These are phyloP conservation scores for Calonectria honghensis DNA, from an alignment of 2,329 filamentous ascomycete genomes.

Conservation along the genomic window DNA sequence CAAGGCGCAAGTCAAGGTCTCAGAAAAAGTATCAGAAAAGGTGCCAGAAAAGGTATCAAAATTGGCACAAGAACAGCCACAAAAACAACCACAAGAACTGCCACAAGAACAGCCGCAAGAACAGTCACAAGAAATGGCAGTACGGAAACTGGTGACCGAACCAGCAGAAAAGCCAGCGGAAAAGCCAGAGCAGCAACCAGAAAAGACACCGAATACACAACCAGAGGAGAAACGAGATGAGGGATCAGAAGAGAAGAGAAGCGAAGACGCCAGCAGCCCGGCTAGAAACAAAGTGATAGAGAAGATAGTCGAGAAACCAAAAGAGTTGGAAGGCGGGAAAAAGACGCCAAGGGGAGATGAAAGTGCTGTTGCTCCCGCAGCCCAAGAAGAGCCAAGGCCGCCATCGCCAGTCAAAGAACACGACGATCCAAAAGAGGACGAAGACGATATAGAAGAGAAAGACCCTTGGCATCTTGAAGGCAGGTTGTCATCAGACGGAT, in stretches of 20 bases:
- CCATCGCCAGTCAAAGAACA: not conserved
- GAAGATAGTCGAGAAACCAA: not conserved
- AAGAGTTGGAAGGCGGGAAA: not conserved
- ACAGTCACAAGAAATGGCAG: not conserved
- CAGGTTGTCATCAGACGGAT: constrained; percentile 8
- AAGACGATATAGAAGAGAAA: constrained; percentile 26
- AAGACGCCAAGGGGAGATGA: not conserved
- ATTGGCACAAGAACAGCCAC: too few species aligned
- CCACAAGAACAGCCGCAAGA: too few species aligned
- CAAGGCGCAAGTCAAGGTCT: not conserved
- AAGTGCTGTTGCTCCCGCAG: not conserved
- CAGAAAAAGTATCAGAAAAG: too few species aligned
- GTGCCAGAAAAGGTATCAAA: too few species aligned
- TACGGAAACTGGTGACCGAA: not conserved
- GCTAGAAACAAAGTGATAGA: not conserved
- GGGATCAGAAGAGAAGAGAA: not conserved
- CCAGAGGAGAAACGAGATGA: not conserved
- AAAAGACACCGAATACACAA: not conserved
- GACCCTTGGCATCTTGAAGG: constrained; percentile 34
- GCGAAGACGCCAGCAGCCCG: not conserved
- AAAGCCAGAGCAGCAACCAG: not conserved
- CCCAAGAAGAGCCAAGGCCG: not conserved
- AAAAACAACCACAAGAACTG: too few species aligned
- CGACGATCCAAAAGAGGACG: not conserved
- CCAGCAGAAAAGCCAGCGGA: not conserved